Base-by-base conservation (phyloP, 768 basidiomycete species). In the Termitomyces sp. region DNA sequence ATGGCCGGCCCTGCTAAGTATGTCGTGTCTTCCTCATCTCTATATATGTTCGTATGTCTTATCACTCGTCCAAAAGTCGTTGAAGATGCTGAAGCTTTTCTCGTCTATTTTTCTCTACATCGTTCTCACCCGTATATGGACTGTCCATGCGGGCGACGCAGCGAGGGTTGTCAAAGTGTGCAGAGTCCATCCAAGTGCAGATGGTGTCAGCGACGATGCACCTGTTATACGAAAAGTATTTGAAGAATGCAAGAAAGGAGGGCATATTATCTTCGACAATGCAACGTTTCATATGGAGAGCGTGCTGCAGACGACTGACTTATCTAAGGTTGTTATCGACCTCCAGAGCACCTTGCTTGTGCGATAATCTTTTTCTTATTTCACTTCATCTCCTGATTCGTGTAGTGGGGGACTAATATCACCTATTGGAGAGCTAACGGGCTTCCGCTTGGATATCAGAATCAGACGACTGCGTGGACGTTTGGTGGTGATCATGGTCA, bases 381-480 rank as follows among this genome's bases (percentile, higher is more conserved):
- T 30, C 30, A 30, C n/a, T 30, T 30, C 30, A 5, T 18, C n/a
- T 32, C 3, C 9, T 44, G 45, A 49, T 46, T 9, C 27, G 12
- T 46, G 12, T 32, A 71, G 69, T 73, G 69, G 62, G 70, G 68
- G 14, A 69, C 66, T 2, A 74, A 77, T 50, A 68, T 75, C 33
- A 71, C 67, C 3, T 73, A 76, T 57, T 77, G 75, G 76, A 60
- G 72, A 8, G 55, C 66, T 9, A 72, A 74, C 58, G 67, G 69
- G 2, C 53, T 74, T 12, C 62, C 63, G 18, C 54, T 72, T 39
- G 74, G 66, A 27, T 77, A 73, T 63, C 71, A 70, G 46, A 76
- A 77, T 54, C 69, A 70, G 57, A 70, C 67, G 27, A 67, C 74
- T 7, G 75, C 71, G 3, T 76, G 71, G 72, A 64, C 72, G 55